Evolutionary conservation across 2,329 filamentous ascomycete genomes (phyloP), one percentile per base, ranked within the genome.

Genomic region (Neospermospora avenae): DNA sequence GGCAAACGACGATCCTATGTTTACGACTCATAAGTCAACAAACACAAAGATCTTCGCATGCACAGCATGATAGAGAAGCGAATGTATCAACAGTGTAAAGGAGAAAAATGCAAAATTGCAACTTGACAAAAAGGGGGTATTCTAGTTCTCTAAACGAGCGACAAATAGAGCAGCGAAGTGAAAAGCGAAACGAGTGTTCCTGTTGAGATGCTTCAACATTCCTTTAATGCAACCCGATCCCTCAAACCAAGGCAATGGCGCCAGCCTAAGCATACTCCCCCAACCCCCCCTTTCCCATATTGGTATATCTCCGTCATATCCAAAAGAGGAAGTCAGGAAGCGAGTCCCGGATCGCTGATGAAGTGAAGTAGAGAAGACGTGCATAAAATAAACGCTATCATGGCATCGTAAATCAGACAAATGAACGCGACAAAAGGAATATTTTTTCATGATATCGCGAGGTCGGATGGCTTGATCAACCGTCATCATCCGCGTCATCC

Each of bases 401-500:
- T 70, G 58, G 66, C 61, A 67, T 70, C 67, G 57, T 70, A 64
- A 69, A 49, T 57, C 61, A 63, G 60, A 65, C 61, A 67, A 65
- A 65, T 41, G 63, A 56, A 57, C 51, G 37, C 48, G n/a, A 70
- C 61, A 65, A 62, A 62, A 18, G 65, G 65, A 57, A 65, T 49
- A 37, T 48, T 58, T 53, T 54, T 14, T 20, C 24, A 7, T 34
- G 35, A 14, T 24, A 37, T 25, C 28, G 41, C 48, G 31, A 28
- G 41, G 13, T 20, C 24, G 20, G 37, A 52, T 39, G 22, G 18
- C 25, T 45, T 41, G 18, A 42, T 69, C 64, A 67, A 25, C 67
- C 63, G 55, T 69, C 67, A 57, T 70, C 68, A 62, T 68, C 67
- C 20, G 65, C 68, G 53, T 68, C 68, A 18, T 67, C 67, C 13